Conservation (phyloP, 805 yeast species). For the Cyberlindnera sargentensis region DNA sequence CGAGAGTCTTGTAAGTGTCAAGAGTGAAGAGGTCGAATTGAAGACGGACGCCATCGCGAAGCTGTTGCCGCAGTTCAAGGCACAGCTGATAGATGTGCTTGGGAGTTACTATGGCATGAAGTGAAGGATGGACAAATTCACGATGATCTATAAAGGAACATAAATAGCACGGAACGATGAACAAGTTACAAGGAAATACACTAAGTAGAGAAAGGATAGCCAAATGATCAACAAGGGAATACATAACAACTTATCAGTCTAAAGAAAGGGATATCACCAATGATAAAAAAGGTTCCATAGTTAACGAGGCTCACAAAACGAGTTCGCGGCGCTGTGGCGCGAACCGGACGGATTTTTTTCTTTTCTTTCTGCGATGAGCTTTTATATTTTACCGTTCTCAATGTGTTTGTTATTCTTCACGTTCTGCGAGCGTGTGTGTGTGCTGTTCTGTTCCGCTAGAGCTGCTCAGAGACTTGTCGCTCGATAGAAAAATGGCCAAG, state of each 20-base stretch:
- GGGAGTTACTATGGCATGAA: background rate
- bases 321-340: background rate
- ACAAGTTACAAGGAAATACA: no score
- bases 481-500: slow-evolving; percentile 17
- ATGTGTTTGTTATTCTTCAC: no score
- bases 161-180: no score
- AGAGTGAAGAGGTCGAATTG: background rate
- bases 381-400: background rate
- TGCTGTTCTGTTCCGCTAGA: background rate
- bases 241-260: no score
- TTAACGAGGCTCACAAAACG: background rate
- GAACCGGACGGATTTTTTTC: background rate
- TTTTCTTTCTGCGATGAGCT: slow-evolving; percentile 2
- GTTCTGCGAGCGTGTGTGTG: no score
- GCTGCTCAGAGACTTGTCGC: no score
- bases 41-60: background rate
- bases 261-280: no score
- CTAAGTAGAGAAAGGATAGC: no score
- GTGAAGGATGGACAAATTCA: no score
- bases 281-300: no score
- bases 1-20: background rate
- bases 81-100: background rate
- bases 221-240: no score
- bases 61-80: slow-evolving; percentile 1
- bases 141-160: no score